These are phyloP conservation scores for Colletotrichum gigasporum DNA, from an alignment of 2,329 filamentous ascomycete genomes.

Conservation along the genomic window DNA sequence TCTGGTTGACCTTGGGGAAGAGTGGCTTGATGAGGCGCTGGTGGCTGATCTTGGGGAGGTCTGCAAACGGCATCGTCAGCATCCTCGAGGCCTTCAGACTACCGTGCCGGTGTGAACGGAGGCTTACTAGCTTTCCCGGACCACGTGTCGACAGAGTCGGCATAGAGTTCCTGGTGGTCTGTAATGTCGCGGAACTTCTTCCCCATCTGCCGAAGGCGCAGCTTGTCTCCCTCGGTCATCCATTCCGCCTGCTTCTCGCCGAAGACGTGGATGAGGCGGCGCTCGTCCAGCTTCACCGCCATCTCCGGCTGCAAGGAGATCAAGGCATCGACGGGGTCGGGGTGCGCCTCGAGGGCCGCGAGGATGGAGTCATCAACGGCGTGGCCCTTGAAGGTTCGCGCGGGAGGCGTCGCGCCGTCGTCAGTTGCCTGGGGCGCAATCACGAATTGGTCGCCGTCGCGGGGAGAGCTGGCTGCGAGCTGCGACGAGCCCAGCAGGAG, in stretches of 20 bases:
- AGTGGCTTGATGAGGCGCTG: constrained; percentile 66
- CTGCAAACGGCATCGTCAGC: constrained; percentile 28
- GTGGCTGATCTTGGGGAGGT: constrained; percentile 50
- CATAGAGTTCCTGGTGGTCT: constrained; percentile 62
- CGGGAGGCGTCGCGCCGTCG: not conserved
- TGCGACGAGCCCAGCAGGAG: constrained; percentile 25
- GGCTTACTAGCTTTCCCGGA: constrained; percentile 43
- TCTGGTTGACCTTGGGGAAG: constrained; percentile 66
- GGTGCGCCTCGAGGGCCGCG: constrained; percentile 36
- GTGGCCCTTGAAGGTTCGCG: not conserved
- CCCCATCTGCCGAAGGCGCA: constrained; percentile 71
- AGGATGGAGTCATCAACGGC: constrained; percentile 36
- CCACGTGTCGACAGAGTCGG: constrained; percentile 33
- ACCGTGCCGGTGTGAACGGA: rapidly evolving
- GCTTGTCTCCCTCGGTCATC: constrained; percentile 80
- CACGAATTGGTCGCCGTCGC: constrained; percentile 8
- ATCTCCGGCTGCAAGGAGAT: constrained; percentile 38
- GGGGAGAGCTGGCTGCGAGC: not conserved
- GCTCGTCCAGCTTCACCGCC: constrained; percentile 45
- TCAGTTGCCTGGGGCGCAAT: not conserved
- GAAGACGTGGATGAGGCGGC: constrained; percentile 70
- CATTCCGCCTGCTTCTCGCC: constrained; percentile 70
- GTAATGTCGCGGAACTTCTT: constrained; percentile 81
- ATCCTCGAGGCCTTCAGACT: not conserved
- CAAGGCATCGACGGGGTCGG: constrained; percentile 42